Percentiles rank a stretch among this genome's conserved stretches.
phyloP scores from a whole-genome alignment of 768 basidiomycete genomes.

The Stropharia rugosoannulata region DNA sequence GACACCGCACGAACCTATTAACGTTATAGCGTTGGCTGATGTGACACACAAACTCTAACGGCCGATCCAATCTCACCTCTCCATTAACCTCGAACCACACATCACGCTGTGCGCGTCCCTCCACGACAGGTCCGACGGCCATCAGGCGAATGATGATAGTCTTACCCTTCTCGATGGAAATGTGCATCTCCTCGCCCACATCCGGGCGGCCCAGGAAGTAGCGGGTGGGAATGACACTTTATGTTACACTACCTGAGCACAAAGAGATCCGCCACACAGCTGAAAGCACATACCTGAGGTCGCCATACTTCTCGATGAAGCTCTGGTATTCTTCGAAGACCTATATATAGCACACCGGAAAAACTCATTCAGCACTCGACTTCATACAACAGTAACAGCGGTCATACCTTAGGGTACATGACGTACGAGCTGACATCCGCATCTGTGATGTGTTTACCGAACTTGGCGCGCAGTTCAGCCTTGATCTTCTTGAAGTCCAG shows the following conservation, averaged over 20 bases:
- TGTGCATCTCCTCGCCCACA: conserved; percentile 94
- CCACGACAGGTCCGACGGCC: conserved; percentile 91
- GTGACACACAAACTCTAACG: conserved; percentile 1
- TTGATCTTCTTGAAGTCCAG: conserved; percentile 97
- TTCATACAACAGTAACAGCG: conserved; percentile 1
- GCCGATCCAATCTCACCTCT: conserved; percentile 53
- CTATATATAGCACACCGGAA: conserved; percentile 33
- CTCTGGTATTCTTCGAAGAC: conserved; percentile 97
- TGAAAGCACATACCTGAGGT: conserved; percentile 66
- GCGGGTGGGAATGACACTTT: conserved; percentile 92
- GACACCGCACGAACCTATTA: conserved; percentile 87
- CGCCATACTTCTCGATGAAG: conserved; percentile 95
- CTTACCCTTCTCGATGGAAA: conserved; percentile 95
- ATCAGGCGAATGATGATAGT: conserved; percentile 94
- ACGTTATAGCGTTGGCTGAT: conserved; percentile 14
- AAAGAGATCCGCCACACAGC: neutral
- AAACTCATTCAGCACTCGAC: neutral
- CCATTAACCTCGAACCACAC: conserved; percentile 99
- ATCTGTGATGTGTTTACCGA: conserved; percentile 93
- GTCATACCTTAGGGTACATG: conserved; percentile 93
- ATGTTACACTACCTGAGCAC: conserved; percentile 12
- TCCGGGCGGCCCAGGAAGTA: conserved; percentile 95
- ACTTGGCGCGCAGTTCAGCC: conserved; percentile 87
- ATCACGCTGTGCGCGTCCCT: conserved; percentile 89
- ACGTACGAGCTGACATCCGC: conserved; percentile 92